A percentile compares a stretch with the other conserved stretches of the same genome.
phyloP scores from a whole-genome alignment of 768 basidiomycete species.

The Leucosporidium creatinivorum region DNA sequence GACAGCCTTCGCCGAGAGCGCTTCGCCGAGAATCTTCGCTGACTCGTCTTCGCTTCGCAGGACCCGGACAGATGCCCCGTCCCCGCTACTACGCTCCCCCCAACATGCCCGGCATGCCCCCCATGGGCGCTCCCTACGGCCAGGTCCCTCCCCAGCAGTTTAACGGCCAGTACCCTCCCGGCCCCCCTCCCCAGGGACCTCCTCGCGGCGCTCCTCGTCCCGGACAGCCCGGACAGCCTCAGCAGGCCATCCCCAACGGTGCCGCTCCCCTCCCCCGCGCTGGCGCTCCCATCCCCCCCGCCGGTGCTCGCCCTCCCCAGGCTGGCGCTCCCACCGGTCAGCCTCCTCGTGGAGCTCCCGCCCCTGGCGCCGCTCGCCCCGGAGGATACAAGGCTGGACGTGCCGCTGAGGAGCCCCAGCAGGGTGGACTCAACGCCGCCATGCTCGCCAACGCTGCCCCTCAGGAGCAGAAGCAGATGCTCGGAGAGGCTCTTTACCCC shows the following conservation, averaged over 20 bases:
- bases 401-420: conserved; percentile 32
- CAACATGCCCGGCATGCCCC: conserved; percentile 66
- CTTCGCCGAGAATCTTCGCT: too few species aligned
- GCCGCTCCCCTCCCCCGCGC: conserved; percentile 50
- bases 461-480: conserved; percentile 96
- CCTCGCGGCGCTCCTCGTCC: conserved; percentile 35
- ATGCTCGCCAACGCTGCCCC: conserved; percentile 55
- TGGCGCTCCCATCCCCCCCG: conserved; percentile 43
- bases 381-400: conserved; percentile 30
- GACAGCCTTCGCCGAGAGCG: not conserved
- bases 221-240: conserved; percentile 34
- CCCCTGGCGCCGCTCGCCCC: conserved; percentile 36
- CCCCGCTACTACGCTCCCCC: conserved; percentile 69
- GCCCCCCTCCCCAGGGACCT: conserved; percentile 42
- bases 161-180: conserved; percentile 42
- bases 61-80: conserved; percentile 79
- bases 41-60: conserved; percentile 37
- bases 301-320: conserved; percentile 40
- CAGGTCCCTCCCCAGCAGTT: conserved; percentile 60
- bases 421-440: conserved; percentile 53
- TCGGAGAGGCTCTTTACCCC: conserved; percentile 62
- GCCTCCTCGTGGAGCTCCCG: conserved; percentile 44
- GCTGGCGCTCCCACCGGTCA: conserved; percentile 45
- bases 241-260: conserved; percentile 40
- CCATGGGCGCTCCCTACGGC: conserved; percentile 40